Percentiles rank a stretch among this genome's conserved stretches.
Conservation (phyloP, 2,329 filamentous ascomycete genomes). For the Trichoderma koningiopsis region DNA sequence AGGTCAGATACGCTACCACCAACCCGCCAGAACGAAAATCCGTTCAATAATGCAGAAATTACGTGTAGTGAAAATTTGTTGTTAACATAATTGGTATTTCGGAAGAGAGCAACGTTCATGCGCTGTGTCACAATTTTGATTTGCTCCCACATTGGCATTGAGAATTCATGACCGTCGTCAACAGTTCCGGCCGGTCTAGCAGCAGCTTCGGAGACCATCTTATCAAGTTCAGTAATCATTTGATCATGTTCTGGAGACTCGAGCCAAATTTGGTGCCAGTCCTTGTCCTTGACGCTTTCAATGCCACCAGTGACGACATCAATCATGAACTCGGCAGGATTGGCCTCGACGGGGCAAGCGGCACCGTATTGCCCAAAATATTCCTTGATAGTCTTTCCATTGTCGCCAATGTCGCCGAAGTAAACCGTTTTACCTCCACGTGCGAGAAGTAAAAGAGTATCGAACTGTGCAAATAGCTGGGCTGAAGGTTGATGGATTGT, state of each 20-base stretch:
- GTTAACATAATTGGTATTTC: slow-evolving; percentile 67
- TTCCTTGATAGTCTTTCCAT: slow-evolving; percentile 54
- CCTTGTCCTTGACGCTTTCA: slow-evolving; percentile 43
- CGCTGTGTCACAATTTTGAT: slow-evolving; percentile 65
- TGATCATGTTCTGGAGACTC: slow-evolving; percentile 60
- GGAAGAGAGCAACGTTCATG: slow-evolving; percentile 62
- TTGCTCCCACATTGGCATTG: slow-evolving; percentile 66
- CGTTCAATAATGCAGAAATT: slow-evolving; percentile 58
- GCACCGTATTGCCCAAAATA: slow-evolving; percentile 71
- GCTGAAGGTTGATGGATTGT: slow-evolving; percentile 73
- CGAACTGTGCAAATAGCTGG: slow-evolving; percentile 67
- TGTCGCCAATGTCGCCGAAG: slow-evolving; percentile 65
- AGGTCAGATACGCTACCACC: slow-evolving; percentile 53
- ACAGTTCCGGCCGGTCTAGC: slow-evolving; percentile 41
- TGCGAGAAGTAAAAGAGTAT: slow-evolving; percentile 65
- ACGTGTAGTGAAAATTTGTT: slow-evolving; percentile 64
- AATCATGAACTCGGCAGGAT: slow-evolving; percentile 78
- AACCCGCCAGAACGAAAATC: slow-evolving; percentile 64
- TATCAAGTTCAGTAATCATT: slow-evolving; percentile 63
- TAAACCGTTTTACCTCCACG: slow-evolving; percentile 67
- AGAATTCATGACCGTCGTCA: slow-evolving; percentile 68
- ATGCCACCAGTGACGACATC: slow-evolving; percentile 55
- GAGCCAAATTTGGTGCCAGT: slow-evolving; percentile 73
- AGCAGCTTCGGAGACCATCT: slow-evolving; percentile 59
- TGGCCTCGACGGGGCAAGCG: slow-evolving; percentile 61